phyloP scores from a whole-genome alignment of 768 basidiomycete species.

The Pleurotus cornucopiae region DNA sequence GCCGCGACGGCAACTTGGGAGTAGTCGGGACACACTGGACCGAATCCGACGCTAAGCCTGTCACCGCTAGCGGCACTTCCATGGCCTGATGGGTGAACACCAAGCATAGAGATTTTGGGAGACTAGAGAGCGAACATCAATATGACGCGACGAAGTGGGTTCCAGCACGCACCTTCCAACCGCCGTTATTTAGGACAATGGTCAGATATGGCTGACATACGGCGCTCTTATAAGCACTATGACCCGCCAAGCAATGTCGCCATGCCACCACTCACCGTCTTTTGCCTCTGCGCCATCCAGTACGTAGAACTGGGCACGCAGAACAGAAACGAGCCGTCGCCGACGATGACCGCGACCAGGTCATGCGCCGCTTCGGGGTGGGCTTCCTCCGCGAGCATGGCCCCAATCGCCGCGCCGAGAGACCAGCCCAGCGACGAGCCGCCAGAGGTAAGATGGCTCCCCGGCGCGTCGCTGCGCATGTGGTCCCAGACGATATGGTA shows the following conservation, averaged over 20 bases:
- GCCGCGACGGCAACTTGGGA: constrained; percentile 62
- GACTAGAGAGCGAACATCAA: constrained; percentile 29
- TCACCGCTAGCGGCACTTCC: constrained; percentile 43
- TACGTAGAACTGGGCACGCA: constrained; percentile 61
- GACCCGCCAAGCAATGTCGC: not conserved
- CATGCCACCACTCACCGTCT: constrained; percentile 41
- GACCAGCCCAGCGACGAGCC: constrained; percentile 69
- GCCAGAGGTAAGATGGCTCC: constrained; percentile 51
- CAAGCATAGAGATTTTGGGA: constrained; percentile 61
- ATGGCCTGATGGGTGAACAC: constrained; percentile 55
- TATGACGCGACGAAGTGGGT: not conserved
- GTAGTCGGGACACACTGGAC: constrained; percentile 58
- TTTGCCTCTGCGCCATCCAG: constrained; percentile 71
- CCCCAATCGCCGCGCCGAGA: constrained; percentile 61
- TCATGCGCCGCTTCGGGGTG: constrained; percentile 31
- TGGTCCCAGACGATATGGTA: constrained; percentile 54
- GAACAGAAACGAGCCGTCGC: constrained; percentile 70
- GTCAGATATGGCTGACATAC: constrained; percentile 61
- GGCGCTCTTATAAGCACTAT: not conserved
- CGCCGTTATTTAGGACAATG: constrained; percentile 68
- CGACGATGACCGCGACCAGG: constrained; percentile 56
- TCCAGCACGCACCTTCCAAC: constrained; percentile 47
- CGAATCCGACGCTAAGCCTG: constrained; percentile 60
- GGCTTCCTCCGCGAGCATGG: constrained; percentile 39
- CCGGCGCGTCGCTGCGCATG: constrained; percentile 46